Evolutionary conservation across 2,329 filamentous ascomycete genomes (phyloP), one percentile per base, ranked within the genome.

Genomic region (Aspergillus carbonarius): DNA sequence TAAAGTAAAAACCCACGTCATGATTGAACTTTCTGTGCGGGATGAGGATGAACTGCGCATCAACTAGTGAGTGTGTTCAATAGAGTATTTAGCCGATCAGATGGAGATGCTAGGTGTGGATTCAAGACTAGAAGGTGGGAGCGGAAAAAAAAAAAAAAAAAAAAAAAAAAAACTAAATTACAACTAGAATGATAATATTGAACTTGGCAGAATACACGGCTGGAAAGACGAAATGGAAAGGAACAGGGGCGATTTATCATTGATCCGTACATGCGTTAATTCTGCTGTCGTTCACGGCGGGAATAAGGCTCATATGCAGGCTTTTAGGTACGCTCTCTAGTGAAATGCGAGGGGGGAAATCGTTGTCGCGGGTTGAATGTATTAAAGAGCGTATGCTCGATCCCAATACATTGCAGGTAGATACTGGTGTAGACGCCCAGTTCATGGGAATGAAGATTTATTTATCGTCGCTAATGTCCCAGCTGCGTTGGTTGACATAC

Each of bases 391-490:
- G 25, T 6, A 48, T 27, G 44, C 44, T 17, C n/a, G 9, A 13
- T 4, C n/a, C 27, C 44, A 4, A 25, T 30, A n/a, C 6, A 17
- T 30, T 32, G 30, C 9, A n/a, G 44, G 27, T 42, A 23, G 39
- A 23, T 10, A 23, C 20, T 12, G 39, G 18, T 42, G 39, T 23
- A 20, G 18, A 42, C 39, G 10, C 13, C 20, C 18, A 23, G 39
- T 18, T 42, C 39, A 42, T 23, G 4, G 39, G 20, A 23, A 1
- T 18, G 39, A 23, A 23, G 23, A 5, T 20, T 42, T 13, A 40
- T 30, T 48, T 50, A 25, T 60, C 74, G 7, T 78, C 74, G 27
- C 73, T 77, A 63, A 81, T 68, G 1, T 69, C 73, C 78, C 79
- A 83, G 59, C 66, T 75, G 18, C 67, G 66, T 61, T 76, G 70